Base-by-base conservation (phyloP, 2,329 filamentous ascomycete species). In the Dothidotthia symphoricarpi region DNA sequence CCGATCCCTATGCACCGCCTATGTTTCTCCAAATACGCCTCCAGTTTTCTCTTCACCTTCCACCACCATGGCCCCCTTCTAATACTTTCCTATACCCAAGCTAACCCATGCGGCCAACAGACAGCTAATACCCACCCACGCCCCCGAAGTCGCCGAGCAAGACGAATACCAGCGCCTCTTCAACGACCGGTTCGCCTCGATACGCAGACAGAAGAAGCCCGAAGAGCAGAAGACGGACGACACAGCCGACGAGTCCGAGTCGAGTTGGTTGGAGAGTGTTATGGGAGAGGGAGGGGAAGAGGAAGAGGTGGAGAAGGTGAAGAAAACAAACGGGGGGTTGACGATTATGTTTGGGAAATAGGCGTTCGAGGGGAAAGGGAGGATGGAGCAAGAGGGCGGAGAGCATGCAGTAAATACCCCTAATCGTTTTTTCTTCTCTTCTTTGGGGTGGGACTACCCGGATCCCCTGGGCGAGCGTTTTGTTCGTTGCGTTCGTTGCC, bases 121-220 rank as follows among this genome's bases (percentile, higher is more conserved):
- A 22, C 19, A 22, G 19, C 19, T 75, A 59, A 75, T 75, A 51
- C 70, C 74, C 53, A 22, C 19, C 19, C 19, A 22, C 19, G 19
- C 19, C 19, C 19, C 19, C 19, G 19, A 34, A 24, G 59, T 68
- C 34, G 49, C 51, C 24, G 59, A 66, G 29, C 68, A 68, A 33
- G 60, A 59, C 41, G 68, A 70, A 43, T 71, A 69, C 44, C 57
- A 63, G 15, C 63, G 66, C 34, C 64, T 70, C 19, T 69, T 71
- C 55, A 66, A 61, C 47, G 67, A 69, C 34, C 66, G 66, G 41
- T 71, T 71, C 44, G 57, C 61, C 31, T 55, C 63, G 19, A 22
- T 54, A 14, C 51, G 49, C 14, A 30, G 50, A 31, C 39, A 47
- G 15, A 34, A 43, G 6, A 60, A 49, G 34, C 55, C 54, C 16